Conservation (phyloP, 331 rosid species). For the Erythrophleum ivorense region DNA sequence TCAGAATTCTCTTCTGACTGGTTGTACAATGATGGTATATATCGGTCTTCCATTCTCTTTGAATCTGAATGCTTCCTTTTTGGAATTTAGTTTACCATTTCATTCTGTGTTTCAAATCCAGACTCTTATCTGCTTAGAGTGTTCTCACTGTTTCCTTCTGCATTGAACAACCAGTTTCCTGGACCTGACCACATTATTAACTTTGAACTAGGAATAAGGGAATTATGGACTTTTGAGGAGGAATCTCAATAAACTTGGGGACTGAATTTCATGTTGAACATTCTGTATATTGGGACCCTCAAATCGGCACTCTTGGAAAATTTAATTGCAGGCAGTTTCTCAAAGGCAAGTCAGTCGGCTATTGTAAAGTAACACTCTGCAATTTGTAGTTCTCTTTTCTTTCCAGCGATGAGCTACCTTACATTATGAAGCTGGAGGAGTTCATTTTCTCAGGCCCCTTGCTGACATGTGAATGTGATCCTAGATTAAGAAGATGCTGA, state of each 20-base stretch:
- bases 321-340: slow-evolving; percentile 23
- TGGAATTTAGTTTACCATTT: neutral
- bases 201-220: slow-evolving; percentile 33
- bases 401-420: slow-evolving; percentile 9
- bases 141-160: slow-evolving; percentile 11
- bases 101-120: neutral
- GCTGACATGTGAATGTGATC: neutral
- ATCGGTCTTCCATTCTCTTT: neutral
- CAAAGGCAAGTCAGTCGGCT: slow-evolving; percentile 53
- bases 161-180: slow-evolving; percentile 31
- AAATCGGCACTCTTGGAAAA: slow-evolving; percentile 21
- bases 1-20: neutral
- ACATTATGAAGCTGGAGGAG: slow-evolving; percentile 28
- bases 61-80: neutral
- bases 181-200: slow-evolving; percentile 18
- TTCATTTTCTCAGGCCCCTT: neutral
- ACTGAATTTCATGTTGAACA: slow-evolving; percentile 6
- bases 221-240: slow-evolving; percentile 25
- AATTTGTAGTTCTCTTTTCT: slow-evolving; percentile 7
- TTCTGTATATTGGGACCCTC: slow-evolving; percentile 29
- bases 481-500: slow-evolving; percentile 26
- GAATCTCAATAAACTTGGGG: slow-evolving; percentile 25
- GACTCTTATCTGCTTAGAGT: neutral
- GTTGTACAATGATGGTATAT: slow-evolving; percentile 17
- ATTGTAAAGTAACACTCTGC: slow-evolving; percentile 41